Evolutionary conservation across 495 filamentous ascomycete genomes (phyloP).

Genomic region (Tuber indicum): DNA sequence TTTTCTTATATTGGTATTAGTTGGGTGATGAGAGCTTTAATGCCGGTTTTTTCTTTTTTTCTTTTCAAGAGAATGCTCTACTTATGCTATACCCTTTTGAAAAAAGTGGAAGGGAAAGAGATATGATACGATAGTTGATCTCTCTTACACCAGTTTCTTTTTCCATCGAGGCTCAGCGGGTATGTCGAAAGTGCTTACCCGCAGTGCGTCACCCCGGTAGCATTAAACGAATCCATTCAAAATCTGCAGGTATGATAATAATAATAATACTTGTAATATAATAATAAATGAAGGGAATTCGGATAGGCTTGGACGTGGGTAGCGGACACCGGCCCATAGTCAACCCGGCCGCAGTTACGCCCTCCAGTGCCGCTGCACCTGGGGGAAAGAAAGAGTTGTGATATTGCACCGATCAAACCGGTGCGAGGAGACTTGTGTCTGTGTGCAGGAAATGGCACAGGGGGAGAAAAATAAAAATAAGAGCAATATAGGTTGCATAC

Average conservation of each 20-base stretch:
- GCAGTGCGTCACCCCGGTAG: background rate
- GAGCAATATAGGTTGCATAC: background rate
- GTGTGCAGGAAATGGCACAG: background rate
- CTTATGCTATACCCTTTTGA: background rate
- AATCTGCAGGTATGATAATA: background rate
- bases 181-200: background rate
- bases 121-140: background rate
- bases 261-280: background rate
- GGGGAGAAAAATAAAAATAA: background rate
- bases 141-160: background rate
- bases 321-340: background rate
- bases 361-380: background rate
- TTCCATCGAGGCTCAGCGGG: slow-evolving; percentile 4
- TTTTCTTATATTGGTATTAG: background rate
- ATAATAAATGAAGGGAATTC: background rate
- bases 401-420: background rate
- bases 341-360: background rate
- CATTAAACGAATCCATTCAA: background rate
- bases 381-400: background rate
- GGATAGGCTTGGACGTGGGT: background rate
- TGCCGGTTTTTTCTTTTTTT: background rate
- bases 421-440: background rate
- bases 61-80: background rate
- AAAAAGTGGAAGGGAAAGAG: background rate
- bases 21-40: background rate